Evolutionary conservation across 75 land plant species (phyloP).

Genomic region (Picea glauca): DNA sequence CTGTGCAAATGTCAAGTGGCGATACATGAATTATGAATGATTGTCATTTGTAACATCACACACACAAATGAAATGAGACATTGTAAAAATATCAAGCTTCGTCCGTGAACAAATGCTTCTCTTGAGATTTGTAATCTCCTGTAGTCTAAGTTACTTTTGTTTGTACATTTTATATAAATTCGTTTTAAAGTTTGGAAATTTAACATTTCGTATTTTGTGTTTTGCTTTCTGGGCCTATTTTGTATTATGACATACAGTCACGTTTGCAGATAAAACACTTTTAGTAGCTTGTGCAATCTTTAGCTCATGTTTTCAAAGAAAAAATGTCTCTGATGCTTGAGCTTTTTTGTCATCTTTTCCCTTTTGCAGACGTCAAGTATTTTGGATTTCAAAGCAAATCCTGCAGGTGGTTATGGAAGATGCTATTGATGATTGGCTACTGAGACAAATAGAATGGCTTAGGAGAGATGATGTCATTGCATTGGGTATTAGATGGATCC

Average conservation of each 20-base stretch:
- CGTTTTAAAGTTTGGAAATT: neutral
- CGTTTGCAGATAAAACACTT: no score
- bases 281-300: neutral
- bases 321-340: neutral
- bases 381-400: constrained; percentile 98
- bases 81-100: no score
- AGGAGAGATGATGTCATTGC: constrained; percentile 85
- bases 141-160: neutral
- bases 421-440: constrained; percentile 95
- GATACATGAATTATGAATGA: no score
- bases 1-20: no score
- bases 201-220: neutral
- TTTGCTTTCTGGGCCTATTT: neutral
- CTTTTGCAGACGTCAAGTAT: constrained; percentile 78
- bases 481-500: constrained; percentile 71
- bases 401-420: constrained; percentile 95
- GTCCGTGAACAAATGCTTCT: neutral
- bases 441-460: constrained; percentile 79
- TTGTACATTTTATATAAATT: neutral
- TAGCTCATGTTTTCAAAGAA: neutral
- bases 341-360: neutral
- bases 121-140: no score
- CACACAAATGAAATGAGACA: no score
- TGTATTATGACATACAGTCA: neutral
- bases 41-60: no score